Evolutionary conservation across 2,329 filamentous ascomycete genomes (phyloP), one percentile per base, ranked within the genome.

Genomic region (Pestalotiopsis sp.): DNA sequence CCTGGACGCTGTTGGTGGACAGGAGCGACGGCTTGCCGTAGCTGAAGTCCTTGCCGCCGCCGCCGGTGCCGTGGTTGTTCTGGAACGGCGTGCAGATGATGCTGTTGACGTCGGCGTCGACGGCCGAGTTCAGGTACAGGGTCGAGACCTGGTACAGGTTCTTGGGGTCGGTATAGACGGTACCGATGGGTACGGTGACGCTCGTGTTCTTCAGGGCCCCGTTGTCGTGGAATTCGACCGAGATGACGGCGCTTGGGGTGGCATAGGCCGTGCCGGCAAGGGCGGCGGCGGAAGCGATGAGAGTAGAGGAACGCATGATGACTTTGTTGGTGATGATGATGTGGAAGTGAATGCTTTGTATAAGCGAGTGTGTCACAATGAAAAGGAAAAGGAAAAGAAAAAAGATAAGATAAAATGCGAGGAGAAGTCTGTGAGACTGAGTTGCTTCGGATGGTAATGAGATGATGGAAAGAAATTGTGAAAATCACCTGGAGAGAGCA

Each of bases 1-100:
- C 71, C 11, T 68, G 58, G 45, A 76, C 74, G 27, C 70, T 74
- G 71, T 76, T 76, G 41, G 74, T 75, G 5, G 73, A 75, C 13
- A 76, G 70, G 6, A 13, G 25, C 17, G 72, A 72, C 17, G 75
- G 74, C 2, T 63, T 65, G n/a, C 39, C 65, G 70, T 58, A 59
- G 56, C 57, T 66, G 66, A 76, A 75, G 20, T 73, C 59, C 39
- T 70, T 59, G 13, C 71, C 73, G 57, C 67, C 59, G 11, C 7
- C 45, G 39, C 71, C 72, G 36, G 68, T 71, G 27, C 72, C 74
- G 45, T 70, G 62, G 2, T 31, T 14, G 23, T 27, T 23, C 56
- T 71, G 65, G 73, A 70, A 75, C 14, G 74, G 71, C 31, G 68
- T 71, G 72, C 75, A 76, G 17, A 49, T 69, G 31, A 71, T 68